phyloP scores from a whole-genome alignment of 495 filamentous ascomycete species.

The Podospora australis region DNA sequence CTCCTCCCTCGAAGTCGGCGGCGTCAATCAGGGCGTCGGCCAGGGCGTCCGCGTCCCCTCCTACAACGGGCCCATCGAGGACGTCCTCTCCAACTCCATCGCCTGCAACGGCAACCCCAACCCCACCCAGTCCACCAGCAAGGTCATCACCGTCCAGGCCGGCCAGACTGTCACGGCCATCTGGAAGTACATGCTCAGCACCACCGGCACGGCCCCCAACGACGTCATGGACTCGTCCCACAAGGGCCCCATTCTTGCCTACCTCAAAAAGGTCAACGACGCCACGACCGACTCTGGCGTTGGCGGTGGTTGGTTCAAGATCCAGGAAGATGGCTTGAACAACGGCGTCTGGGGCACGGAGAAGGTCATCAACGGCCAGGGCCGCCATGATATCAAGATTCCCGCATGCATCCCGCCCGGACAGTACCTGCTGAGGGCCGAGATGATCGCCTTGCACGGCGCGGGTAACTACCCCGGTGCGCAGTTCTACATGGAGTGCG shows the following conservation, averaged over 20 bases:
- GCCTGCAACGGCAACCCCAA: conserved; percentile 53
- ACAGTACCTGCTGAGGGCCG: conserved; percentile 47
- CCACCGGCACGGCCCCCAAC: conserved; percentile 28
- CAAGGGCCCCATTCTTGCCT: conserved; percentile 41
- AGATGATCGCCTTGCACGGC: conserved; percentile 48
- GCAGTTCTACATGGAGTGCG: conserved; percentile 51
- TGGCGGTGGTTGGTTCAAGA: conserved; percentile 46
- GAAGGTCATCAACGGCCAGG: conserved; percentile 42
- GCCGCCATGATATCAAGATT: conserved; percentile 38
- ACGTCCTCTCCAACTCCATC: conserved; percentile 44
- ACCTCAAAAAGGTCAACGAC: conserved; percentile 45
- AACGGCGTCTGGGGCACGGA: conserved; percentile 38
- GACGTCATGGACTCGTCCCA: conserved; percentile 44
- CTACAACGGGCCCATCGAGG: conserved; percentile 43
- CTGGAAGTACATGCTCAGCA: conserved; percentile 43
- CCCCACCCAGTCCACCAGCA: conserved; percentile 36
- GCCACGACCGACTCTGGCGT: conserved; percentile 36
- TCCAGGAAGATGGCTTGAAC: conserved; percentile 40
- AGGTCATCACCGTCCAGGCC: conserved; percentile 29
- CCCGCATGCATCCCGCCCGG: conserved; percentile 40
- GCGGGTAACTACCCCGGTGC: conserved; percentile 37
- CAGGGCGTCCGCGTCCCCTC: conserved; percentile 22
- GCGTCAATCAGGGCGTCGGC: conserved; percentile 25
- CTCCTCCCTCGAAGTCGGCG: conserved; percentile 22
- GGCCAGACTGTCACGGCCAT: conserved; percentile 29